These are phyloP conservation scores for Coccomyxa sp. DNA, from an alignment of 139 green algal genomes.

Conservation along the genomic window DNA sequence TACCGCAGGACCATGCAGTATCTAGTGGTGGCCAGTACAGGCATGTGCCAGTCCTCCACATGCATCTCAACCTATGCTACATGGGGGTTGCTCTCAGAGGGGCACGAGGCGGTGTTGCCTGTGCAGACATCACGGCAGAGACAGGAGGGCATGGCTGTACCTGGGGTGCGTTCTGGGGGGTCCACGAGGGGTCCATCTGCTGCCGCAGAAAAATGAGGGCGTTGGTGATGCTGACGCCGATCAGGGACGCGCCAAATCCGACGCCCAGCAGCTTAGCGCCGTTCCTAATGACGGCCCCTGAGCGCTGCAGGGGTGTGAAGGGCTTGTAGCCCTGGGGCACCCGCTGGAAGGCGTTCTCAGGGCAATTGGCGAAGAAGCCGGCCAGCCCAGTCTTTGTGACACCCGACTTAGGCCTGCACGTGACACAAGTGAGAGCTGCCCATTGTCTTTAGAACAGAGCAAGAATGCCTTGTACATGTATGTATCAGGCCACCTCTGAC, in stretches of 20 bases:
- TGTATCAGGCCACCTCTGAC: no score
- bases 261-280: slow-evolving; percentile 88
- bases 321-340: slow-evolving; percentile 48
- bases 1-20: no score
- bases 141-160: neutral
- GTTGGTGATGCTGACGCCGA: slow-evolving; percentile 93
- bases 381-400: slow-evolving; percentile 10
- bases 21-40: no score
- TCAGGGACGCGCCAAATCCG: slow-evolving; percentile 68
- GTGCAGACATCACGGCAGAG: neutral
- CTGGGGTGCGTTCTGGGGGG: slow-evolving; percentile 56
- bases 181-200: slow-evolving; percentile 65
- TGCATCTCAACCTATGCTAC: no score
- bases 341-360: slow-evolving; percentile 96
- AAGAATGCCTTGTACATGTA: no score
- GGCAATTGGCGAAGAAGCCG: slow-evolving; percentile 75
- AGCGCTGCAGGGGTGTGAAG: slow-evolving; percentile 76
- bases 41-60: neutral
- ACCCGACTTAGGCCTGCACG: neutral
- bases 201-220: slow-evolving; percentile 51
- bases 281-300: slow-evolving; percentile 77
- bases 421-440: neutral
- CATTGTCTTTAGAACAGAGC: no score
- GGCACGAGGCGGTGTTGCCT: no score
- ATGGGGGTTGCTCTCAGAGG: neutral